phyloP scores from a whole-genome alignment of 441 rosid genomes.

The Corymbia citriodora region DNA sequence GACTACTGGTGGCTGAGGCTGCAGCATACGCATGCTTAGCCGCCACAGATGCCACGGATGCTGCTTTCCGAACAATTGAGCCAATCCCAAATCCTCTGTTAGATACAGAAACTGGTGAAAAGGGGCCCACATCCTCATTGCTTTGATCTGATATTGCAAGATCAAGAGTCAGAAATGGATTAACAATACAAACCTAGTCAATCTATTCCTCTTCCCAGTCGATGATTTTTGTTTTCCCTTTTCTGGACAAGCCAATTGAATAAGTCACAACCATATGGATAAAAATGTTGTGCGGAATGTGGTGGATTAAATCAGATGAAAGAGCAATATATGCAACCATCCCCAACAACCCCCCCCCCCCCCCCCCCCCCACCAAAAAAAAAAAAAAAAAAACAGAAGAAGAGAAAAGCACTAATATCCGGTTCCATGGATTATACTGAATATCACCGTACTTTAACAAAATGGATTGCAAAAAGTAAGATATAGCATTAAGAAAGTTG shows the following conservation, averaged over 20 bases:
- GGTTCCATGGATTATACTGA: neutral
- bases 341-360: neutral
- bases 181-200: neutral
- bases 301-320: neutral
- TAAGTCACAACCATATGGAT: neutral
- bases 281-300: neutral
- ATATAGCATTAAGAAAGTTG: neutral
- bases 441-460: neutral
- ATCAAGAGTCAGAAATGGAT: conserved; percentile 7
- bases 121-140: conserved; percentile 70
- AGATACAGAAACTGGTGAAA: conserved; percentile 68
- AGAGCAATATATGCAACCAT: neutral
- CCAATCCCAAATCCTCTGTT: conserved; percentile 81
- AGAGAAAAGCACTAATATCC: neutral
- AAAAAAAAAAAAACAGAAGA: neutral
- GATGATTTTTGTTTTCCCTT: neutral
- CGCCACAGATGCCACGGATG: conserved; percentile 85
- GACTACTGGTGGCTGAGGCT: conserved; percentile 48
- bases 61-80: conserved; percentile 80
- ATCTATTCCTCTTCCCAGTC: neutral
- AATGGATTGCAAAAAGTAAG: neutral
- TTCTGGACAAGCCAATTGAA: neutral
- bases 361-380: neutral
- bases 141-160: conserved; percentile 73
- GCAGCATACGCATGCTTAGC: conserved; percentile 95